Base-by-base conservation (phyloP, 2,329 filamentous ascomycete species). In the Amesomyces nigricolor region DNA sequence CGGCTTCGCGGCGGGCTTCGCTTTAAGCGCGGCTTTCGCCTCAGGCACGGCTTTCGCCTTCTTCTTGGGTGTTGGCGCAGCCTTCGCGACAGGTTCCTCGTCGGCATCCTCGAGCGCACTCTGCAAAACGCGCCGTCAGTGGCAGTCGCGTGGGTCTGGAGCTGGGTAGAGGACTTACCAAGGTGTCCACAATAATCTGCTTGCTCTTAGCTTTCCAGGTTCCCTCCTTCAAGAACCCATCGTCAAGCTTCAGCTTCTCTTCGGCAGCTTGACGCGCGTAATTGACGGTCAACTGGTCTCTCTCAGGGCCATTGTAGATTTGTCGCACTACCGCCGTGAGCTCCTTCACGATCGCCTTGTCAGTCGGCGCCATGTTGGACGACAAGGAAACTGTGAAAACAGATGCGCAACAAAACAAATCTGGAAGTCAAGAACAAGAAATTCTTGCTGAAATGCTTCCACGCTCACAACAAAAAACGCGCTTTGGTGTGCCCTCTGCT, bases 121-220 rank as follows among this genome's bases (percentile, higher is more conserved):
- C 37, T 61, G 3, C 8, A 17, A 35, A 5, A 26, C 3, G 29
- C 2, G 2, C 4, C 8, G 54, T 63, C 37, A 61, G 58, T 39
- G 43, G 16, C 26, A 26, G 19, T 30, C 11, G 2, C 9, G 11
- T 9, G 32, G 3, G 32, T 26, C 11, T 19, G 17, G 13, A 16
- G 32, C 29, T 11, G 26, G 7, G 13, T 10, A n/a, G 2, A 5
- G 11, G 17, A 53, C 78, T 59, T 73, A 85, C 82, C n/a, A 78
- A 75, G 47, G 74, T 71, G 16, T 71, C 69, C 51, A 78, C 78
- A 59, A 86, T 82, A n/a, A 84, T 63, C 1, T 67, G 65, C 63
- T 85, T 85, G 66, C 81, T 85, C 61, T 73, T 77, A 4, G 70
- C 66, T 65, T 85, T 85, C 83, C 83, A 86, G 14, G 76, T 68